These are phyloP conservation scores for Wallemia mellicola DNA, from an alignment of 1,284 basidiomycete species.

Conservation along the genomic window DNA sequence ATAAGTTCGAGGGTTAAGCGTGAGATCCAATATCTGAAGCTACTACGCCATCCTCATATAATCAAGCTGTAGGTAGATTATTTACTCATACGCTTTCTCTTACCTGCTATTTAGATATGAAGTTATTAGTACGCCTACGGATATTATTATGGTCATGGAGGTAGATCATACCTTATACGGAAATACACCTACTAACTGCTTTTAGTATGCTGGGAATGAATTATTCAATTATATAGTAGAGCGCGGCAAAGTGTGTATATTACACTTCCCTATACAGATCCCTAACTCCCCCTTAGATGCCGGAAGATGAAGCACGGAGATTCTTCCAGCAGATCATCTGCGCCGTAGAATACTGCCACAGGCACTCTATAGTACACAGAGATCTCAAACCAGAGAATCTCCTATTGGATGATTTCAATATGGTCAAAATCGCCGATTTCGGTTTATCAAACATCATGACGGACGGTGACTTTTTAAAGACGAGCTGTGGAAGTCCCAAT, in stretches of 20 bases:
- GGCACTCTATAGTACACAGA: constrained; percentile 77
- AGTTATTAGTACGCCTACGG: constrained; percentile 67
- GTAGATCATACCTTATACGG: constrained; percentile 1
- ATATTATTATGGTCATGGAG: constrained; percentile 88
- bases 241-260: constrained; percentile 25
- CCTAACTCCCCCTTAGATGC: constrained; percentile 23
- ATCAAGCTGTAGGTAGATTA: too few relatives aligned
- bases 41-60: constrained; percentile 72
- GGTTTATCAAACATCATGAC: constrained; percentile 77
- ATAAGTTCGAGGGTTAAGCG: constrained; percentile 74
- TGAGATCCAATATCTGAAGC: constrained; percentile 82
- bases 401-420: constrained; percentile 21
- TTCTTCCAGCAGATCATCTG: constrained; percentile 94
- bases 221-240: constrained; percentile 85
- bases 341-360: constrained; percentile 79
- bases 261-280: background rate
- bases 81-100: too few relatives aligned
- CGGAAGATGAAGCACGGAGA: constrained; percentile 46
- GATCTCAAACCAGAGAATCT: constrained; percentile 82
- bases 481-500: constrained; percentile 80
- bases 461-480: constrained; percentile 79
- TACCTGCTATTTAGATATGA: too few relatives aligned
- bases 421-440: constrained; percentile 83
- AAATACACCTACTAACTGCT: constrained; percentile 4
- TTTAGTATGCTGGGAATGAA: constrained; percentile 49